Conservation (phyloP, 1,139 yeast genomes). For the Saccharomyces hybrid region DNA sequence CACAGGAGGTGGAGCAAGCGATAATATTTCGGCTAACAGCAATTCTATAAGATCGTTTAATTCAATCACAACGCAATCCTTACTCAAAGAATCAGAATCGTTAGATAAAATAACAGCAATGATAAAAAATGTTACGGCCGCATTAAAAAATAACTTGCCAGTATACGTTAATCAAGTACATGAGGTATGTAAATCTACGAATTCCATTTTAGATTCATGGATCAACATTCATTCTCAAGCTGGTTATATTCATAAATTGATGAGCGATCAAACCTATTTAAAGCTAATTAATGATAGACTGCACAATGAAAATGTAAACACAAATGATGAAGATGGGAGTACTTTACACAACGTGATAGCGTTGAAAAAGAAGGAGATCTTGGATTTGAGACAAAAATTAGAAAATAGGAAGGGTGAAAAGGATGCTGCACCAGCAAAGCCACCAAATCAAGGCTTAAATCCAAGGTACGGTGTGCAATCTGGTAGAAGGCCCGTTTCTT, state of each 20-base stretch:
- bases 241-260: slow-evolving; percentile 24
- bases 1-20: background rate
- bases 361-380: slow-evolving; percentile 17
- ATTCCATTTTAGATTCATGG: slow-evolving; percentile 28
- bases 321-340: slow-evolving; percentile 9
- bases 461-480: background rate
- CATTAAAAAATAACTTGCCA: slow-evolving; percentile 18
- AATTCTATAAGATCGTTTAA: background rate
- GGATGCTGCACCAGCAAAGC: background rate
- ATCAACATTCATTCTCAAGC: slow-evolving; percentile 31
- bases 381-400: slow-evolving; percentile 15
- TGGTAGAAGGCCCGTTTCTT: slow-evolving; percentile 1
- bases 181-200: slow-evolving; percentile 27
- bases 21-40: background rate
- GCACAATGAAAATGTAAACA: background rate
- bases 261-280: slow-evolving; percentile 21
- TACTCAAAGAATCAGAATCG: slow-evolving; percentile 25
- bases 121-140: slow-evolving; percentile 22
- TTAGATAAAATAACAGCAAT: slow-evolving; percentile 28
- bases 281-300: slow-evolving; percentile 12
- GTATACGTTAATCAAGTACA: slow-evolving; percentile 23
- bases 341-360: slow-evolving; percentile 12
- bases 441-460: background rate
- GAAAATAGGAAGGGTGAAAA: slow-evolving; percentile 10
- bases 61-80: slow-evolving; percentile 26